Conservation (phyloP, 495 filamentous ascomycete genomes). For the Tuber aestivum region DNA sequence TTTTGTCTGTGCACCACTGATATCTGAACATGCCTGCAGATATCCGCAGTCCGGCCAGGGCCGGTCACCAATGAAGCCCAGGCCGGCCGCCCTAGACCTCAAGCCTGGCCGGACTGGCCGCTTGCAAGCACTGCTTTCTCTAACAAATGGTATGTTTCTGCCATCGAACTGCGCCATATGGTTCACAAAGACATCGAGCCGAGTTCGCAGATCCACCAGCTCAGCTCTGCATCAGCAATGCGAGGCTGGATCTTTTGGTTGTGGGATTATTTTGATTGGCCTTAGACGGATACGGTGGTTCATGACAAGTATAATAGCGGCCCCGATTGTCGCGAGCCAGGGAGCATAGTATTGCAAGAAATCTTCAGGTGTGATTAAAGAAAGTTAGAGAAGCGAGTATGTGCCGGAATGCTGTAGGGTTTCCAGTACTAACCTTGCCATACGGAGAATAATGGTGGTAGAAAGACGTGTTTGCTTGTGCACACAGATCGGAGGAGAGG, state of each 20-base stretch:
- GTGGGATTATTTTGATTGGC: neutral
- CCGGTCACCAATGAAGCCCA: too few relatives aligned
- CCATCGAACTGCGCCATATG: too few relatives aligned
- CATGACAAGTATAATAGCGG: neutral
- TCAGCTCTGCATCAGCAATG: neutral
- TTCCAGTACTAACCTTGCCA: neutral
- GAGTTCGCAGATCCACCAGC: neutral
- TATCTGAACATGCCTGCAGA: too few relatives aligned
- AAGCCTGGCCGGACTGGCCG: too few relatives aligned
- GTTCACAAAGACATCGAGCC: neutral
- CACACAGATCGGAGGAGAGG: too few relatives aligned
- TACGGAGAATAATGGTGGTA: too few relatives aligned
- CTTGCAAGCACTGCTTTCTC: too few relatives aligned
- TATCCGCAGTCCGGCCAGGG: too few relatives aligned
- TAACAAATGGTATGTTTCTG: too few relatives aligned
- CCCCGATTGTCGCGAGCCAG: neutral
- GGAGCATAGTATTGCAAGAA: neutral
- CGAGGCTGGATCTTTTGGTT: neutral
- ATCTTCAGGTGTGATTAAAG: neutral
- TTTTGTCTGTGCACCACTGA: too few relatives aligned
- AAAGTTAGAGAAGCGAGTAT: neutral
- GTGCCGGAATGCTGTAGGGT: neutral
- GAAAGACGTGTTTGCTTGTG: too few relatives aligned
- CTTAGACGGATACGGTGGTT: neutral
- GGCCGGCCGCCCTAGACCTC: too few relatives aligned